phyloP scores from a whole-genome alignment of 2,329 filamentous ascomycete genomes.

The Aaosphaeria arxii region DNA sequence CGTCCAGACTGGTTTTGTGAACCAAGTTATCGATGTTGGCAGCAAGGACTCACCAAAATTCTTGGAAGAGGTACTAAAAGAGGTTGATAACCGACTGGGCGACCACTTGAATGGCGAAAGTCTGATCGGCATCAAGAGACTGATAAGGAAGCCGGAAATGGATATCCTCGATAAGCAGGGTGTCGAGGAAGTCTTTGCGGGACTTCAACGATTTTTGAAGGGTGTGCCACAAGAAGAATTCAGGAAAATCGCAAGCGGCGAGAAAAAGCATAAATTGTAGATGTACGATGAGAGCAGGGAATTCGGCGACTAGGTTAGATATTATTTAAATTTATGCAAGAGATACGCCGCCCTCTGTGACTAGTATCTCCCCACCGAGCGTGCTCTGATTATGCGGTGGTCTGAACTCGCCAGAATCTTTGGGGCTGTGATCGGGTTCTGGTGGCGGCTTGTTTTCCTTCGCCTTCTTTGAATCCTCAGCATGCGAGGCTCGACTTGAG shows the following conservation, averaged over 20 bases:
- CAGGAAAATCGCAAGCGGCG: constrained; percentile 73
- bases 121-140: constrained; percentile 76
- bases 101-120: constrained; percentile 76
- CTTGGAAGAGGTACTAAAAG: constrained; percentile 65
- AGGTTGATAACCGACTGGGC: constrained; percentile 79
- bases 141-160: constrained; percentile 72
- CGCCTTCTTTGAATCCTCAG: constrained; percentile 39
- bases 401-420: constrained; percentile 2
- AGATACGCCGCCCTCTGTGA: constrained; percentile 28
- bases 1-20: constrained; percentile 75
- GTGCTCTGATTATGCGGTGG: constrained; percentile 13
- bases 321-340: constrained; percentile 17
- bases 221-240: constrained; percentile 90
- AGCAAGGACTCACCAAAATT: constrained; percentile 66
- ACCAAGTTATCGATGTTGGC: constrained; percentile 69
- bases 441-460: constrained; percentile 20
- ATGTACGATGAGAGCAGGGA: not conserved
- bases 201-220: constrained; percentile 73
- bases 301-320: no score
- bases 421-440: constrained; percentile 9
- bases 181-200: constrained; percentile 80
- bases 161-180: constrained; percentile 74
- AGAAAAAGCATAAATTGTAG: constrained; percentile 93
- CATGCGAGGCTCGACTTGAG: constrained; percentile 38
- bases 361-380: constrained; percentile 29